Percentiles rank a stretch among this genome's conserved stretches.
Evolutionary conservation across 176 grass and related monocot species (phyloP).

Genomic region (Carex parvula): DNA sequence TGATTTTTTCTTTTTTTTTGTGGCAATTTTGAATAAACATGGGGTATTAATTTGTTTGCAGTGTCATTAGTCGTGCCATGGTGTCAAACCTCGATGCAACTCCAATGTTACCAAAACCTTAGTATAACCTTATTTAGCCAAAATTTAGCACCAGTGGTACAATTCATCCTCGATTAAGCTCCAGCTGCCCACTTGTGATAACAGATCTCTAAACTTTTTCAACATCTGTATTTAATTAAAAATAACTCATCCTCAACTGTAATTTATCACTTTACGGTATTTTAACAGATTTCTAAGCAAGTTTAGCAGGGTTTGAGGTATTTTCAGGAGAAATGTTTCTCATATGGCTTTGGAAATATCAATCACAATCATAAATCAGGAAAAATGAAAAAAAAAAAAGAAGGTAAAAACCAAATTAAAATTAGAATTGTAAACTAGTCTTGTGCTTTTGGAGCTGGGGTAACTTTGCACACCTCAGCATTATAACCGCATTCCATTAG

Average conservation of each 20-base stretch:
- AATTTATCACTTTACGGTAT: background rate
- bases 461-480: conserved; percentile 88
- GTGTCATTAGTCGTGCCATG: no score
- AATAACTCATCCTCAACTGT: background rate
- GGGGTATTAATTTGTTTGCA: no score
- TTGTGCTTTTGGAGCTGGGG: conserved; percentile 26
- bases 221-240: background rate
- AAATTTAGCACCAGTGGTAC: background rate
- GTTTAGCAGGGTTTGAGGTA: background rate
- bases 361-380: background rate
- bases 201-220: background rate
- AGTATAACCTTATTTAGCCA: background rate
- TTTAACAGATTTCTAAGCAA: background rate
- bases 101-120: no score
- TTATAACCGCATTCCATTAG: conserved; percentile 72
- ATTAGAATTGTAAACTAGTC: background rate
- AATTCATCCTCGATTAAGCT: background rate
- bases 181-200: background rate
- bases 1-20: no score
- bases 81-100: no score
- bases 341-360: background rate
- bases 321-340: background rate
- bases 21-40: no score
- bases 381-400: background rate
- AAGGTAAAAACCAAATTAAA: background rate